These are phyloP conservation scores for Henckelia pumila DNA, from an alignment of 257 asterid genomes.

Conservation along the genomic window DNA sequence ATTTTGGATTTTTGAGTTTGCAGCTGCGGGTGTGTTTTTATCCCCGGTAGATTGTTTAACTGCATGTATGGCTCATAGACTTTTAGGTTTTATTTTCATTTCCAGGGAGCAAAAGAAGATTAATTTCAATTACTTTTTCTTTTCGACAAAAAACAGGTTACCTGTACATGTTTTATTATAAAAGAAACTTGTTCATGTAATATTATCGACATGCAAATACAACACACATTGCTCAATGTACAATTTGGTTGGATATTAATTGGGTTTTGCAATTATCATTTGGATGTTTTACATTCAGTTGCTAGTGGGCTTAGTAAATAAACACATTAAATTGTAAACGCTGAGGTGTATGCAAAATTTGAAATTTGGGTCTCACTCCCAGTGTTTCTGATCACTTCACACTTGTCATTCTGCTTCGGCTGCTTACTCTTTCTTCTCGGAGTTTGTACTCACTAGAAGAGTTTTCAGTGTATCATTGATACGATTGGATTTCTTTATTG, in stretches of 20 bases:
- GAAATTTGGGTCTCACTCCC: background rate
- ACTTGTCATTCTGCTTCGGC: background rate
- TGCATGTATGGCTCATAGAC: too few species aligned
- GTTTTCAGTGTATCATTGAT: too few species aligned
- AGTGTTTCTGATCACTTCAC: background rate
- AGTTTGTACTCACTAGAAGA: background rate
- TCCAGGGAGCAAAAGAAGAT: background rate
- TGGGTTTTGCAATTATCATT: too few species aligned
- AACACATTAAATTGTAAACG: too few species aligned
- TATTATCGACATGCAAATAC: background rate
- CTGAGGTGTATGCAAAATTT: background rate
- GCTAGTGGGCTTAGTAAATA: too few species aligned
- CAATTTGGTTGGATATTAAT: too few species aligned
- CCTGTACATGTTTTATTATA: background rate
- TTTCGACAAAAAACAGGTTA: too few species aligned
- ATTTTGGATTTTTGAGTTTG: background rate
- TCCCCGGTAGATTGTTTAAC: too few species aligned
- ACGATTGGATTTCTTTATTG: too few species aligned
- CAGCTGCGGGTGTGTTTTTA: background rate
- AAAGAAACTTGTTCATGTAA: background rate
- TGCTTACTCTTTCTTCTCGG: background rate
- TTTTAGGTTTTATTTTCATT: too few species aligned
- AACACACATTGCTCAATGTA: background rate
- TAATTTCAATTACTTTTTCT: background rate
- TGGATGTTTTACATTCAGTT: too few species aligned